phyloP scores from a whole-genome alignment of 177 flowering plant species.

The Vitis hybrid region DNA sequence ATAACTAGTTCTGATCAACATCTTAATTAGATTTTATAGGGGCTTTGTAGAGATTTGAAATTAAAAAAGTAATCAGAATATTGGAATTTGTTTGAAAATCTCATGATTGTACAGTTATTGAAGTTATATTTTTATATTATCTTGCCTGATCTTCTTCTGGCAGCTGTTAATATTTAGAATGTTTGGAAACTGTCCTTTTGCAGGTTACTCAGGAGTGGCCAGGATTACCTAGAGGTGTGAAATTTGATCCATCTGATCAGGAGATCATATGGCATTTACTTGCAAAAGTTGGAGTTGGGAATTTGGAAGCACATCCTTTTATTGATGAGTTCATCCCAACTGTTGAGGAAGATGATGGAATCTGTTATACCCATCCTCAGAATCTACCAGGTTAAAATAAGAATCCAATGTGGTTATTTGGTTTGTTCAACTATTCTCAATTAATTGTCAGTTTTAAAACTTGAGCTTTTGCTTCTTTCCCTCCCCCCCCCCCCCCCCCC shows the following conservation, averaged over 20 bases:
- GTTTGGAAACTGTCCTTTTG: slow-evolving; percentile 13
- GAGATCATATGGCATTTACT: slow-evolving; percentile 78
- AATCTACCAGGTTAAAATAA: slow-evolving; percentile 53
- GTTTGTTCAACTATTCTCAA: too few relatives aligned
- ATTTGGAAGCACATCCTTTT: slow-evolving; percentile 60
- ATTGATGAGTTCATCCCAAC: slow-evolving; percentile 74
- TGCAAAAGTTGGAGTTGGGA: slow-evolving; percentile 51
- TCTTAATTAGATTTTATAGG: too few relatives aligned
- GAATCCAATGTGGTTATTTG: neutral
- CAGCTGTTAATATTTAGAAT: neutral
- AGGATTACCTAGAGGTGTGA: slow-evolving; percentile 81
- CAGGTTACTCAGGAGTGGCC: slow-evolving; percentile 78
- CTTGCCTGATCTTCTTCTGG: too few relatives aligned
- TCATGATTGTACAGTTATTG: too few relatives aligned
- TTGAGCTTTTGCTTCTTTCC: too few relatives aligned
- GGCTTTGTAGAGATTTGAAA: too few relatives aligned
- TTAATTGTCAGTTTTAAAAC: too few relatives aligned
- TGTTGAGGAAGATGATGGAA: slow-evolving; percentile 62
- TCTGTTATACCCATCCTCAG: slow-evolving; percentile 77
- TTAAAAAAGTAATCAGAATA: too few relatives aligned
- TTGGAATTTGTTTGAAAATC: too few relatives aligned
- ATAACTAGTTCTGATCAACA: too few relatives aligned
- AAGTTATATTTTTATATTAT: too few relatives aligned
- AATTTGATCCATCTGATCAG: slow-evolving; percentile 83
- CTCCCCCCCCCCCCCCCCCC: too few relatives aligned